Base-by-base conservation (phyloP, 1,139 yeast species). In the Oligophagozyma castellii region DNA sequence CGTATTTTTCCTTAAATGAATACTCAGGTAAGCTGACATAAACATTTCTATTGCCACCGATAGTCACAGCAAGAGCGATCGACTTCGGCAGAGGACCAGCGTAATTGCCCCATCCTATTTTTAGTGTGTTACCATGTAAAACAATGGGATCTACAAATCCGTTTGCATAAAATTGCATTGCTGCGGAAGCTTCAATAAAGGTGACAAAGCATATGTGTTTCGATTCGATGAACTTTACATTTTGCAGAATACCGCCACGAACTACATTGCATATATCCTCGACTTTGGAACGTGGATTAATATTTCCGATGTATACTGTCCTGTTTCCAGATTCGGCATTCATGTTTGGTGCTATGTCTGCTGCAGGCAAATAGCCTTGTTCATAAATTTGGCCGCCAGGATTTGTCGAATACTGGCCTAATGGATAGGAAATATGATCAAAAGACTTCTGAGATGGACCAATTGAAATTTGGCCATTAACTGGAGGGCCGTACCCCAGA, bases 31-130 rank as follows among this genome's bases (percentile, higher is more conserved):
- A 70, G 29, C 92, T 86, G 40, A 79, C 70, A 51, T 79, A 79
- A 35, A 79, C 76, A 48, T 79, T 79, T 59, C 93, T 69, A 34
- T 79, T 72, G 3, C 89, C 92, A 26, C 93, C 93, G 48, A 74
- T 70, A 3, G 83, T 75, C 11, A 78, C 89, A 1, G 89, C 89
- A 39, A 79, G 60, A 16, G 80, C 68, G 35, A 79, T 67, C 5
- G 80, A 74, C 44, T 73, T 76, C 10, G 83, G 75, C 40, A 79
- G 58, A 1, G 81, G 74, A 4, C 92, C 92, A 3, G 80, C 68
- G 48, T 77, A 84, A 46, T 75, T 74, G 30, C 92, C 93, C 93
- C 93, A 79, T 5, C 92, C 92, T 38, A 78, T 75, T 53, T 74
- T 77, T 35, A 77, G 65, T 49, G 78, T 69, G 44, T 80, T 62